Percentiles rank a stretch among this genome's conserved stretches.
Evolutionary conservation across 2,329 filamentous ascomycete species (phyloP).

Genomic region (Trichothecium roseum): DNA sequence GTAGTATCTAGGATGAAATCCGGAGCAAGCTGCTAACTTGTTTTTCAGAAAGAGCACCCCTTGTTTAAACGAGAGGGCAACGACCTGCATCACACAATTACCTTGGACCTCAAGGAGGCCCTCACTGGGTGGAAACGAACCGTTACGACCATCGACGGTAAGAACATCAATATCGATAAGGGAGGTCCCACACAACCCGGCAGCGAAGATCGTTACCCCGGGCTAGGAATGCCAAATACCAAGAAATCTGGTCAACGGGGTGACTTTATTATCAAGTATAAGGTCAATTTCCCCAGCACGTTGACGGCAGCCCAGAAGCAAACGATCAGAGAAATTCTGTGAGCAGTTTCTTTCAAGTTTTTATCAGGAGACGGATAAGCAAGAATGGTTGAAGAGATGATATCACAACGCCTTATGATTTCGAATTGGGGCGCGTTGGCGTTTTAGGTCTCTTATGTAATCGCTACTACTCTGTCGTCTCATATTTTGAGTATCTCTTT

Average conservation of each 20-base stretch:
- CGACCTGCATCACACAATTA: slow-evolving; percentile 68
- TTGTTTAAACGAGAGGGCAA: slow-evolving; percentile 81
- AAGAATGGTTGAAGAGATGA: too few relatives aligned
- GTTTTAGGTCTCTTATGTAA: background rate
- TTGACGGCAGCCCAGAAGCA: slow-evolving; percentile 72
- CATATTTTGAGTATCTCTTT: too few relatives aligned
- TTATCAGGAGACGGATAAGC: background rate
- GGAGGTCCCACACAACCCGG: slow-evolving; percentile 77
- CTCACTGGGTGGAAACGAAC: slow-evolving; percentile 88
- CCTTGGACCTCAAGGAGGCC: slow-evolving; percentile 84
- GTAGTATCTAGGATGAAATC: too few relatives aligned
- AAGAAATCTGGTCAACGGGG: slow-evolving; percentile 81
- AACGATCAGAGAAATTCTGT: slow-evolving; percentile 69
- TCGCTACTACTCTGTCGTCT: too few relatives aligned
- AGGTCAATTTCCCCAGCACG: slow-evolving; percentile 80
- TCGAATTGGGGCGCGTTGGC: slow-evolving; percentile 1
- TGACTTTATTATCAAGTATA: slow-evolving; percentile 81
- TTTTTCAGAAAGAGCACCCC: slow-evolving; percentile 67
- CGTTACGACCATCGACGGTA: slow-evolving; percentile 88
- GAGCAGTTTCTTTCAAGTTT: too few relatives aligned
- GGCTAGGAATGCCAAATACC: slow-evolving; percentile 86
- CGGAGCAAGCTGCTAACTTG: slow-evolving; percentile 24
- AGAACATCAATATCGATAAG: slow-evolving; percentile 70
- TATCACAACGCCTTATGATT: background rate
- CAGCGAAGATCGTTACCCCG: slow-evolving; percentile 70